A percentile compares a stretch with the other conserved stretches of the same genome.
These are phyloP conservation scores for Neocatenulostroma microsporum DNA, from an alignment of 2,329 filamentous ascomycete genomes.

Conservation along the genomic window DNA sequence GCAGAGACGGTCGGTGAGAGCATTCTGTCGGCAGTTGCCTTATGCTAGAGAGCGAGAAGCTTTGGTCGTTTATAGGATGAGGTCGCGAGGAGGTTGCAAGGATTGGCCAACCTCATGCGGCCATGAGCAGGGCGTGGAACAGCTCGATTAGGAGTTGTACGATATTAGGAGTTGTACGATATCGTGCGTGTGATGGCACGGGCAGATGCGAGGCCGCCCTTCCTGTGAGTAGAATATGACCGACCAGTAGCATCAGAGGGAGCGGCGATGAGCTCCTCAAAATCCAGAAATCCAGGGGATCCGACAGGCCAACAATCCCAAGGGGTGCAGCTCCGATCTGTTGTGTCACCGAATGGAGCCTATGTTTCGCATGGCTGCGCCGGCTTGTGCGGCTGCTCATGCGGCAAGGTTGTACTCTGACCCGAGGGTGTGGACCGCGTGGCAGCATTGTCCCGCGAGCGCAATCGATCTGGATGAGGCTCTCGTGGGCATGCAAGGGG, in stretches of 20 bases:
- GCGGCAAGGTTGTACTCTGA: slow-evolving; percentile 1
- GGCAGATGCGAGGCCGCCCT: too few species aligned
- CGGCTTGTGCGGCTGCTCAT: not conserved
- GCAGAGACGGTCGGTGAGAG: too few species aligned
- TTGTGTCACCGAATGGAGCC: slow-evolving; percentile 5
- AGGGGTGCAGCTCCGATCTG: too few species aligned
- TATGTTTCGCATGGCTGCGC: slow-evolving; percentile 2
- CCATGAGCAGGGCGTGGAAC: not conserved
- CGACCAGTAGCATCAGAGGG: slow-evolving; percentile 2
- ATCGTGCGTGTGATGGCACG: slow-evolving; percentile 12
- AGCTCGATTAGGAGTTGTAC: slow-evolving; percentile 11
- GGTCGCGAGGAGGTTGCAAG: slow-evolving; percentile 1
- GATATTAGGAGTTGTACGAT: too few species aligned
- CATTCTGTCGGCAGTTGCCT: slow-evolving; percentile 4
- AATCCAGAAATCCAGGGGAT: slow-evolving; percentile 1
- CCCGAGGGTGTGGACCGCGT: not conserved
- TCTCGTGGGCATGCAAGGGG: too few species aligned
- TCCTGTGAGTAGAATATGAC: too few species aligned
- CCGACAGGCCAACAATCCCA: slow-evolving; percentile 5
- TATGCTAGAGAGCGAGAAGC: not conserved
- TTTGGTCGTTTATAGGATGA: slow-evolving; percentile 6
- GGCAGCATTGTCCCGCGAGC: not conserved
- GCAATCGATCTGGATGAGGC: too few species aligned
- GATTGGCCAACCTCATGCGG: slow-evolving; percentile 12
- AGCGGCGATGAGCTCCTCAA: too few species aligned